These are phyloP conservation scores for Echria macrotheca DNA, from an alignment of 495 filamentous ascomycete genomes.

Conservation along the genomic window DNA sequence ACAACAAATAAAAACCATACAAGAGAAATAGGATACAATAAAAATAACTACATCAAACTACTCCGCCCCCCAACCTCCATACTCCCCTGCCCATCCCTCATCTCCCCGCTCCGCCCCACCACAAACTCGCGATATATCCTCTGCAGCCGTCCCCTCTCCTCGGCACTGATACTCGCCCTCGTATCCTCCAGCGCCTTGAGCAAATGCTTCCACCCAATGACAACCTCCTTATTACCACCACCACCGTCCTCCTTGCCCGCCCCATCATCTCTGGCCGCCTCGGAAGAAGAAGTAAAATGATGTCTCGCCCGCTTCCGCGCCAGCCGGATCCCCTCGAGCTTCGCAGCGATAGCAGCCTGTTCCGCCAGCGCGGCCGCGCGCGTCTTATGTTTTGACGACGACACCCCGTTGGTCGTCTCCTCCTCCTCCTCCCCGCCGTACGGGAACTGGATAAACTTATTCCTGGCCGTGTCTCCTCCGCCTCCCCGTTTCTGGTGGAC, in stretches of 20 bases:
- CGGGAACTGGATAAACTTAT: slow-evolving; percentile 75
- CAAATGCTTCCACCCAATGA: slow-evolving; percentile 84
- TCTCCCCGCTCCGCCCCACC: slow-evolving; percentile 83
- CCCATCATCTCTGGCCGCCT: slow-evolving; percentile 30
- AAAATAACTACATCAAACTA: slow-evolving; percentile 87
- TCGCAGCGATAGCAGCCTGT: slow-evolving; percentile 64
- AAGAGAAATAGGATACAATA: too few species aligned
- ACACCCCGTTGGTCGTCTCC: slow-evolving; percentile 29
- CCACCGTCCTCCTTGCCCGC: slow-evolving; percentile 15
- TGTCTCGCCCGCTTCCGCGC: slow-evolving; percentile 57
- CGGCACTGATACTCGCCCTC: slow-evolving; percentile 69
- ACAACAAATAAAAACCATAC: too few species aligned
- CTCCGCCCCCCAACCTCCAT: slow-evolving; percentile 89
- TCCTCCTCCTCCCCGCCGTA: slow-evolving; percentile 70
- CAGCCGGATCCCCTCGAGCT: slow-evolving; percentile 67
- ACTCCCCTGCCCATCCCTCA: slow-evolving; percentile 83
- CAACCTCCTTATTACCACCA: slow-evolving; percentile 57
- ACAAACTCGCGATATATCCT: slow-evolving; percentile 91
- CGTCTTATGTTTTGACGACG: too few species aligned
- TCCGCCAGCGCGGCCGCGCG: slow-evolving; percentile 54
- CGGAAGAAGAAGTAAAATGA: too few species aligned
- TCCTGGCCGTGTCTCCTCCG: slow-evolving; percentile 24
- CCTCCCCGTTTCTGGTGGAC: not conserved
- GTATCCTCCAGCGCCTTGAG: slow-evolving; percentile 71
- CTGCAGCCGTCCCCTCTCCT: slow-evolving; percentile 67